These are phyloP conservation scores for Elaeagnus macrophylla DNA, from an alignment of 306 rosid genomes.

Conservation along the genomic window DNA sequence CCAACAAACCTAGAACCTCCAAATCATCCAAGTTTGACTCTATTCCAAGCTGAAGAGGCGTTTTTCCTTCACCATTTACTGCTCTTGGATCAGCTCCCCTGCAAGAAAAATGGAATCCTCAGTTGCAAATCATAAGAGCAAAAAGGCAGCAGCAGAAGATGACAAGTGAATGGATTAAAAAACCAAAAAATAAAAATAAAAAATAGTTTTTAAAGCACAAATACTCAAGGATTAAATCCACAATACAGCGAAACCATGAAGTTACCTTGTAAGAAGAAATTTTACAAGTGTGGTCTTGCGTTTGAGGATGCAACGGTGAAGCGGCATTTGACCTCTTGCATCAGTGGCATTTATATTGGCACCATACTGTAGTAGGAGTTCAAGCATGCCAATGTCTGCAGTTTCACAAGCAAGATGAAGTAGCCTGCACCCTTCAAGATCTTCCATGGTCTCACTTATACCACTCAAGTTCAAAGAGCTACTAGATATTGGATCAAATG, in stretches of 20 bases:
- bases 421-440: constrained; percentile 71
- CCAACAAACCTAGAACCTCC: constrained; percentile 50
- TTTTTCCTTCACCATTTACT: constrained; percentile 77
- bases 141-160: neutral
- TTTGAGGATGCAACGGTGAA: constrained; percentile 64
- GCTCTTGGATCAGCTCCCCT: constrained; percentile 95
- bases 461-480: constrained; percentile 50
- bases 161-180: neutral
- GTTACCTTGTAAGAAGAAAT: constrained; percentile 80
- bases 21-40: constrained; percentile 59
- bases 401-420: constrained; percentile 96
- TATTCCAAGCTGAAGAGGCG: constrained; percentile 57
- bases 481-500: constrained; percentile 60
- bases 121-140: constrained; percentile 9
- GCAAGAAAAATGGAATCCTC: constrained; percentile 23
- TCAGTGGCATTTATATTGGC: constrained; percentile 71
- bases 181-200: neutral
- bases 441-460: constrained; percentile 42
- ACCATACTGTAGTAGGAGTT: constrained; percentile 94
- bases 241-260: neutral
- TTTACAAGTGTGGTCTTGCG: constrained; percentile 48
- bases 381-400: constrained; percentile 90
- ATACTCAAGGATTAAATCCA: no score
- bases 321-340: constrained; percentile 74
- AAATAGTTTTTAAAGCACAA: no score